Evolutionary conservation across 2,329 filamentous ascomycete genomes (phyloP).

Genomic region (Phialemonium atrogriseum): DNA sequence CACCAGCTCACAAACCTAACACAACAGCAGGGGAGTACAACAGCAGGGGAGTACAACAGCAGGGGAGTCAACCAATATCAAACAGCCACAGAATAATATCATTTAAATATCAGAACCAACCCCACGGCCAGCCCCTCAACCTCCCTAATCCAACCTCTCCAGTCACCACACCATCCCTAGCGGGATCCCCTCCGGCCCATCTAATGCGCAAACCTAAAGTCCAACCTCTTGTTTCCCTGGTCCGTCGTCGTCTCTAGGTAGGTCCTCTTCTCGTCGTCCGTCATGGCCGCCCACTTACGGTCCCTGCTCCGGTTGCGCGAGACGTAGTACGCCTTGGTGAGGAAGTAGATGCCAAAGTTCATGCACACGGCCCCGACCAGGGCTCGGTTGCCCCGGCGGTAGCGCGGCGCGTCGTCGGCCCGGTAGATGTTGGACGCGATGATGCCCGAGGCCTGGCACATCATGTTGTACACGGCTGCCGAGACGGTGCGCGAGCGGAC

Average conservation of each 20-base stretch:
- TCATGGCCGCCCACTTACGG: slow-evolving; percentile 32
- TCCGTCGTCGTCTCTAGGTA: slow-evolving; percentile 42
- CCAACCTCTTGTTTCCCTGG: slow-evolving; percentile 44
- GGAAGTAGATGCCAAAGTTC: slow-evolving; percentile 36
- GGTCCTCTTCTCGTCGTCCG: slow-evolving; percentile 33
- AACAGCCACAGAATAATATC: too few relatives aligned
- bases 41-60: too few relatives aligned
- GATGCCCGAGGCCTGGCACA: slow-evolving; percentile 34
- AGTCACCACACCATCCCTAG: too few relatives aligned
- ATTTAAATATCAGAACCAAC: too few relatives aligned
- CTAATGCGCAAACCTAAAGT: slow-evolving; percentile 44
- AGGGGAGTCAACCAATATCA: too few relatives aligned
- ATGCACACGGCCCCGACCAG: slow-evolving; percentile 37
- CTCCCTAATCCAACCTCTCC: too few relatives aligned
- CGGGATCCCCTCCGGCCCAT: too few relatives aligned
- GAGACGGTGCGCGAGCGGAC: slow-evolving; percentile 39
- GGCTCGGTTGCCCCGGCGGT: slow-evolving; percentile 39
- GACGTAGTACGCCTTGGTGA: slow-evolving; percentile 37
- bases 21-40: too few relatives aligned
- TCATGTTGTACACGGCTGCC: slow-evolving; percentile 42
- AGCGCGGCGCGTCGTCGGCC: slow-evolving; percentile 44
- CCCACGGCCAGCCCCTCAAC: too few relatives aligned
- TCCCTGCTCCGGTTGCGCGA: slow-evolving; percentile 37
- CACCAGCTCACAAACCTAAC: too few relatives aligned
- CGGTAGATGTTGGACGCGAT: slow-evolving; percentile 43